phyloP scores from a whole-genome alignment of 2,329 filamentous ascomycete species.

The Tolypocladium amazonense region DNA sequence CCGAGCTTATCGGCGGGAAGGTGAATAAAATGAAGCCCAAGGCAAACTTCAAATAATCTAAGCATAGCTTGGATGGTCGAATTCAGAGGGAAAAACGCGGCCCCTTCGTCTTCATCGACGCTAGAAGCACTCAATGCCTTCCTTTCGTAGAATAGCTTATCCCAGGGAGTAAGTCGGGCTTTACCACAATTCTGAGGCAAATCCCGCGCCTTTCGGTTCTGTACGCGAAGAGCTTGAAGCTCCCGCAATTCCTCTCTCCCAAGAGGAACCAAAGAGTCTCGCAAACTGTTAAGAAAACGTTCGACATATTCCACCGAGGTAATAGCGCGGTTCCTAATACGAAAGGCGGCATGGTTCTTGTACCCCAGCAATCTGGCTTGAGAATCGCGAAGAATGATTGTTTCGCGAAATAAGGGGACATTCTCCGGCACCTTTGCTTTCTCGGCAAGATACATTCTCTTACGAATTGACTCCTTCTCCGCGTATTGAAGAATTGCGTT shows the following conservation, averaged over 20 bases:
- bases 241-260: not conserved
- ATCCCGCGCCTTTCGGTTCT: not conserved
- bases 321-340: not conserved
- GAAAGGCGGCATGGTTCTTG: not conserved
- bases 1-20: not conserved
- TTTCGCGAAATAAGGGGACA: not conserved
- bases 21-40: not conserved
- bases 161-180: not conserved
- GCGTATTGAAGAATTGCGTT: not conserved
- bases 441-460: not conserved
- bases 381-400: not conserved
- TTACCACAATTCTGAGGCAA: not conserved
- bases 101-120: not conserved
- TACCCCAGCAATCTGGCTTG: not conserved
- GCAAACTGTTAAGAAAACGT: not conserved
- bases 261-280: not conserved
- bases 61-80: not conserved
- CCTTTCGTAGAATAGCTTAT: not conserved
- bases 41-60: not conserved
- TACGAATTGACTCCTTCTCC: not conserved
- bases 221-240: not conserved
- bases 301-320: not conserved
- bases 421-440: not conserved
- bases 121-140: not conserved
- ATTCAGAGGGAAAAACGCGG: not conserved